phyloP scores from a whole-genome alignment of 352 stramenopile species.

The Phytophthora brassicae region DNA sequence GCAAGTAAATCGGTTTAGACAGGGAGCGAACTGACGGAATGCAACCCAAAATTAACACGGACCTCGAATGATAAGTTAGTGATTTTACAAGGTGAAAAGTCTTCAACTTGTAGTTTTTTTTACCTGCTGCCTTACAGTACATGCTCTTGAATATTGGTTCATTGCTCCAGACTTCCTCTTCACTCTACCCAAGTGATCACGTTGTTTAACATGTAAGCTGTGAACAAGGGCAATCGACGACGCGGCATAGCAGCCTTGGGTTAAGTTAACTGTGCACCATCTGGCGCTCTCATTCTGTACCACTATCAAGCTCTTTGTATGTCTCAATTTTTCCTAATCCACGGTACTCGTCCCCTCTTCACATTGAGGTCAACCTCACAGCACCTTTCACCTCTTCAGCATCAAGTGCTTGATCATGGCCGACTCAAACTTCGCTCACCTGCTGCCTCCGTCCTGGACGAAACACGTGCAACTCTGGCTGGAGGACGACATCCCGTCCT shows the following conservation, averaged over 20 bases:
- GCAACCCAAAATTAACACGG: no score
- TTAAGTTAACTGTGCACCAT: conserved; percentile 2
- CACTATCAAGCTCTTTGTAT: conserved; percentile 11
- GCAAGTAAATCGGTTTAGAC: background rate
- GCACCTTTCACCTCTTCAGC: background rate
- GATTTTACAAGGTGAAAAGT: no score
- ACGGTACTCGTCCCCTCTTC: conserved; percentile 4
- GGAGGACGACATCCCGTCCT: conserved; percentile 95
- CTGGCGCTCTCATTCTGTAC: conserved; percentile 6
- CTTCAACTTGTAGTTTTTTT: no score
- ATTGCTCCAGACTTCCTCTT: no score
- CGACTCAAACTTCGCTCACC: conserved; percentile 51
- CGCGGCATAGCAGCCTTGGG: conserved; percentile 12
- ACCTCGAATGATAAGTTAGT: no score
- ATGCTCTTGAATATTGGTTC: no score
- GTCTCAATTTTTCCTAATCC: background rate
- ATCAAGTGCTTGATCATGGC: conserved; percentile 31
- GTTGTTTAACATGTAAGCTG: background rate
- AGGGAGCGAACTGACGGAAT: no score
- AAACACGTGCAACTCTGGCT: conserved; percentile 93
- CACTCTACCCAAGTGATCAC: no score
- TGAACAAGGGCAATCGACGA: conserved; percentile 1
- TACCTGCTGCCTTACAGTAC: no score
- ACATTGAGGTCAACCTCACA: background rate
- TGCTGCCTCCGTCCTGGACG: conserved; percentile 81